Conservation (phyloP, 768 basidiomycete genomes). For the Mycena chlorophos region DNA sequence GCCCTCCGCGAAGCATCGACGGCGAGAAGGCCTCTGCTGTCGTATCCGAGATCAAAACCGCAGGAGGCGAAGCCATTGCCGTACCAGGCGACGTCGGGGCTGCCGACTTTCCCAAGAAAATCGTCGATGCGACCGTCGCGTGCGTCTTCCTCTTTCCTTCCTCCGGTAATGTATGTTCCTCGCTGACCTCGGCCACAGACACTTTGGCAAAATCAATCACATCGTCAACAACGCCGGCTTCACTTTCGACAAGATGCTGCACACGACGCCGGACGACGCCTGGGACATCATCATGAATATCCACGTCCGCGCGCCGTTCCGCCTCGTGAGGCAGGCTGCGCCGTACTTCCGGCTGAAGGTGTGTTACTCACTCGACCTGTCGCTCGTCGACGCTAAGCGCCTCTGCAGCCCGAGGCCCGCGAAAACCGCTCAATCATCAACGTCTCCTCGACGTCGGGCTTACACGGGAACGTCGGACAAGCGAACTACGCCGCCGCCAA, state of each 20-base stretch:
- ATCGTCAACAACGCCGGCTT: conserved; percentile 85
- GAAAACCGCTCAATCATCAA: conserved; percentile 79
- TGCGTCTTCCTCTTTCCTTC: conserved; percentile 37
- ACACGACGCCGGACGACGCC: conserved; percentile 80
- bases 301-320: conserved; percentile 85
- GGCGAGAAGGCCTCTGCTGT: conserved; percentile 65
- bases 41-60: conserved; percentile 68
- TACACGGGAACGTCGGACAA: conserved; percentile 87
- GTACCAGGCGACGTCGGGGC: conserved; percentile 82
- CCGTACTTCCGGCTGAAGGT: conserved; percentile 83
- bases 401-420: conserved; percentile 46
- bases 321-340: conserved; percentile 79
- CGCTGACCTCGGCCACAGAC: conserved; percentile 48
- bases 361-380: background rate
- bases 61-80: conserved; percentile 71
- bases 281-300: conserved; percentile 83
- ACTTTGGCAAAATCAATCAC: conserved; percentile 84
- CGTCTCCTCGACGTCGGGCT: conserved; percentile 78
- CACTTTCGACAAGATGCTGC: conserved; percentile 85
- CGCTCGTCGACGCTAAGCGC: background rate
- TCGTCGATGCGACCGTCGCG: conserved; percentile 75
- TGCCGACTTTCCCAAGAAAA: conserved; percentile 78
- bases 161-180: background rate
- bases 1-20: conserved; percentile 57
- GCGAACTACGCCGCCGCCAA: conserved; percentile 82